Base-by-base conservation (phyloP, 192 early-diverging fungal genomes). In the Thamnidium elegans region DNA sequence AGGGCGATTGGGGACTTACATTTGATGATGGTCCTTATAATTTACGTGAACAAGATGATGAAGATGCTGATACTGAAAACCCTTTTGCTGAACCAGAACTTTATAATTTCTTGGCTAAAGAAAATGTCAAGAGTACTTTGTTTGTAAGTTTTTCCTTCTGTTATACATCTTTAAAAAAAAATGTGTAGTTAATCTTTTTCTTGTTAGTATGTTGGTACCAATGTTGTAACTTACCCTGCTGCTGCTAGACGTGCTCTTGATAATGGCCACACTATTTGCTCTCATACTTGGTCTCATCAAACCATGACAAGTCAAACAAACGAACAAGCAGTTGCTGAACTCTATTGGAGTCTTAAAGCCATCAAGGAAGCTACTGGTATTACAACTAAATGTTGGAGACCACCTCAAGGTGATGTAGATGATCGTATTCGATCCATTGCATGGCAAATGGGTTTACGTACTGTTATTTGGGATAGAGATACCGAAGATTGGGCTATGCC, bases 221-320 rank as follows among this genome's bases (percentile, higher is more conserved):
- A 72, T 68, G 64, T 77, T 9, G 17, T 71, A 0, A 61, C 52
- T 15, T 71, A 46, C 32, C 75, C 75, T 8, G 56, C 62, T 19
- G 70, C 67, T 19, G 70, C 66, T 17, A 43, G 47, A 4, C 45
- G 66, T 20, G 71, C 71, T 7, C 42, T 73, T 10, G 30, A 26
- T 30, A 55, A 63, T 36, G 84, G 87, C n/a, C 84, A 89, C 59
- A 71, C 80, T 45, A 53, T 89, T 36, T 80, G 74, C 26, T 76
- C 77, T 21, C 87, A 64, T 62, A 88, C 86, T 31, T 87, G 85
- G 85, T 75, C 81, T 9, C 86, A 87, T 51, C 32, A 60, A 20
- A 7, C 70, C 7, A 70, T 88, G 63, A 79, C 80, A 45, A 75
- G 70, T 4, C 62, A 81, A 20, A 30, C 68, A 4, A 75, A 76